Evolutionary conservation across 345 rosid species (phyloP).

Genomic region (Citrus sinensis): DNA sequence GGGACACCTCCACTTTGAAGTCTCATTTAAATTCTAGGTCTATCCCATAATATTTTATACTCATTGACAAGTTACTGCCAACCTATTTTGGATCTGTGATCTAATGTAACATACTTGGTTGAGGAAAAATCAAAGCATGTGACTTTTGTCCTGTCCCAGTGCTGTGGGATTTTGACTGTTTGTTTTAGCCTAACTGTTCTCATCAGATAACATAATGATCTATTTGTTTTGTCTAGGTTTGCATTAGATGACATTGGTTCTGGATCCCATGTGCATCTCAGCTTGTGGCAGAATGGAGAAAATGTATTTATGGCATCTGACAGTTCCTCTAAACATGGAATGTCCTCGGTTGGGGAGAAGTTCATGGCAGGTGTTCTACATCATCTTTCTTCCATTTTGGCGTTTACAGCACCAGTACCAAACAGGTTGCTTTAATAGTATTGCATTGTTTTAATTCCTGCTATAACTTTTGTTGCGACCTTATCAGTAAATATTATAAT

Average conservation of each 20-base stretch:
- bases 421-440: conserved; percentile 53
- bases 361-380: conserved; percentile 93
- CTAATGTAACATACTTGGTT: background rate
- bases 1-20: background rate
- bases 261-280: conserved; percentile 93
- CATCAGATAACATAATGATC: background rate
- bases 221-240: conserved; percentile 46
- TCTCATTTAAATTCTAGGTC: background rate
- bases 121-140: background rate
- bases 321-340: conserved; percentile 64
- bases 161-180: background rate
- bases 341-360: conserved; percentile 64
- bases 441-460: background rate
- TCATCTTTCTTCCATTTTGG: conserved; percentile 88
- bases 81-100: background rate
- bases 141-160: background rate
- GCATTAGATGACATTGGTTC: conserved; percentile 83
- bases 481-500: background rate
- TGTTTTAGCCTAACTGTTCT: conserved; percentile 4
- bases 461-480: background rate
- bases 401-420: conserved; percentile 84
- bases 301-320: conserved; percentile 75
- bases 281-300: conserved; percentile 72
- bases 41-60: background rate
- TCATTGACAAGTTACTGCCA: background rate